Conservation (phyloP, 352 stramenopile genomes). For the Globisporangium canariense region DNA sequence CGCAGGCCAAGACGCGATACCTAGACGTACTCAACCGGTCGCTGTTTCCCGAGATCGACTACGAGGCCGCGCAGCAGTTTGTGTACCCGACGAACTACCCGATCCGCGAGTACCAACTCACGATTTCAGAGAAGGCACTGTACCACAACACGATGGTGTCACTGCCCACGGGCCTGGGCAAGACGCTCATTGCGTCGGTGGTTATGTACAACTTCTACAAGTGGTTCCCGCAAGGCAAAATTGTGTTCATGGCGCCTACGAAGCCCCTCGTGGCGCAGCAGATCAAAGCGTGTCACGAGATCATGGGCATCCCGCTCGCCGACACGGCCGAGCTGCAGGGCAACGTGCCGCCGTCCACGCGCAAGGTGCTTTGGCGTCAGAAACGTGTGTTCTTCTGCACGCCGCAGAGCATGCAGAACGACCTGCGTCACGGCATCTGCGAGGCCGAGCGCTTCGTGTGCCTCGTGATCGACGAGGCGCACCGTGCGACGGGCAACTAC, state of each 20-base stretch:
- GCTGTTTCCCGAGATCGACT: slow-evolving; percentile 54
- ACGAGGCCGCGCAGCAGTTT: slow-evolving; percentile 58
- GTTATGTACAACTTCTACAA: slow-evolving; percentile 99
- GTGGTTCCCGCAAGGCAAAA: slow-evolving; percentile 94
- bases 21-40: slow-evolving; percentile 34
- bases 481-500: slow-evolving; percentile 96
- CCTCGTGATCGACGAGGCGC: slow-evolving; percentile 97
- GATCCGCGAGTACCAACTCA: slow-evolving; percentile 93
- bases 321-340: slow-evolving; percentile 86
- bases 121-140: slow-evolving; percentile 91
- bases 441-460: slow-evolving; percentile 89
- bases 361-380: slow-evolving; percentile 87
- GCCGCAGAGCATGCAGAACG: slow-evolving; percentile 97
- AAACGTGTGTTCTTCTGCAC: slow-evolving; percentile 99
- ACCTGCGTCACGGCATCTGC: slow-evolving; percentile 86
- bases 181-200: slow-evolving; percentile 98
- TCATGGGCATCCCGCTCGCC: slow-evolving; percentile 91
- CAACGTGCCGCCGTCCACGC: slow-evolving; percentile 59
- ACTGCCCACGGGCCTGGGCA: slow-evolving; percentile 98
- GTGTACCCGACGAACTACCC: slow-evolving; percentile 91
- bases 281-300: slow-evolving; percentile 94
- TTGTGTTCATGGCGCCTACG: slow-evolving; percentile 98
- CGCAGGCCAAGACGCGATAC: slow-evolving; percentile 54
- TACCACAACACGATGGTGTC: slow-evolving; percentile 98
- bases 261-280: slow-evolving; percentile 98